Evolutionary conservation across 176 grass and related monocot species (phyloP), one percentile per base, ranked within the genome.

Genomic region (Eleusine coracana): DNA sequence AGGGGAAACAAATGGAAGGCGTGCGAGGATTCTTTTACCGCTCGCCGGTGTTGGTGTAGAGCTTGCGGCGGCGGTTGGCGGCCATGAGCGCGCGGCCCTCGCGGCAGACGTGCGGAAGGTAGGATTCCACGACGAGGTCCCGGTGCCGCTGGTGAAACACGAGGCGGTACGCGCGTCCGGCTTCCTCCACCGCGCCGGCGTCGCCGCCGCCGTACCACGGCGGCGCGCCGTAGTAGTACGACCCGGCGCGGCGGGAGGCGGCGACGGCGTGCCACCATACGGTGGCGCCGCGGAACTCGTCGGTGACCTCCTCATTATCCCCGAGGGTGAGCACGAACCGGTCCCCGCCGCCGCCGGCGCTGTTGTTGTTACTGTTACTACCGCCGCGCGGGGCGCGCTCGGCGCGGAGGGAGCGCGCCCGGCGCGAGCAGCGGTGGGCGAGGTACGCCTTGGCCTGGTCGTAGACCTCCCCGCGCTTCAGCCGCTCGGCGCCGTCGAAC

Each of bases 261-360:
- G 25, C 14, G 11, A 2, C 36, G 21, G 31, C 63, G 51, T 20
- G 25, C 87, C 87, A 89, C 88, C 78, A 73, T 1, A 90, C 45
- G 3, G 25, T 78, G 27, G 64, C 66, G 23, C 65, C 66, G 0
- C 5, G 20, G 78, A 86, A 82, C 45, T 68, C 73, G 73, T 90
- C 88, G 56, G 65, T 25, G 6, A 90, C 88, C 88, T 85, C 87
- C 71, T 89, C 83, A 18, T 21, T 1, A 73, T 77, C 83, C 64
- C 31, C 72, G 25, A 89, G 16, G 66, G 28, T 73, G 56, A 89
- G 55, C 21, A 72, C 13, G 45, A 77, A 55, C 7, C 56, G 21
- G 5, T 23, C 56, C 1, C 5, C 1, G 58, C 8, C 9, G 7
- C 58, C 44, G 44, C 41, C 41, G 5, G 7, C 41, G 41, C 41